Evolutionary conservation across 768 basidiomycete genomes (phyloP).

Genomic region (Rhizopogon vulgaris): DNA sequence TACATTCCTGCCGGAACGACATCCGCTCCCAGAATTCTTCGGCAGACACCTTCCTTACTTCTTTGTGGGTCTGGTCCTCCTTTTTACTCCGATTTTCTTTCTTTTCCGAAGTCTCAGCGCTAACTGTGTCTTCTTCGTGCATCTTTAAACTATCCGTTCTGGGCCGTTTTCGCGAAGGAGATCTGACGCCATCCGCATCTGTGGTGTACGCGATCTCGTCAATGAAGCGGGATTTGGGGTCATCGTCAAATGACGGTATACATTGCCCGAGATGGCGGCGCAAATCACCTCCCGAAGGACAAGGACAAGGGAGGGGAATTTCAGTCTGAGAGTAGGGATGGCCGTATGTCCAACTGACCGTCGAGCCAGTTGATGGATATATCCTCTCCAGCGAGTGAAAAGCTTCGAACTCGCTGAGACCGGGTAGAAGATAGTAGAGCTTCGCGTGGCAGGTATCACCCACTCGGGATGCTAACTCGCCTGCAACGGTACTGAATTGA

Average conservation of each 20-base stretch:
- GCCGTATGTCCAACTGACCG: conserved; percentile 60
- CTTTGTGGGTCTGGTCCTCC: conserved; percentile 41
- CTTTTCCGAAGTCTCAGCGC: conserved; percentile 20
- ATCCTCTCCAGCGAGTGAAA: conserved; percentile 43
- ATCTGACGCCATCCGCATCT: conserved; percentile 50
- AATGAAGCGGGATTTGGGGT: conserved; percentile 91
- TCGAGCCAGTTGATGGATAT: conserved; percentile 14
- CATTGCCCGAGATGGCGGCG: conserved; percentile 49
- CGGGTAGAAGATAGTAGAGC: conserved; percentile 65
- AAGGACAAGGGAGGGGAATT: conserved; percentile 39
- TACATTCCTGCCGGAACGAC: conserved; percentile 93
- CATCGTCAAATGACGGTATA: conserved; percentile 93
- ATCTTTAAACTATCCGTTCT: conserved; percentile 21
- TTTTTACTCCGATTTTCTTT: conserved; percentile 15
- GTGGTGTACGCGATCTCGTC: conserved; percentile 81
- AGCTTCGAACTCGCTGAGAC: conserved; percentile 64
- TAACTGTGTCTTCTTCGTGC: conserved; percentile 19
- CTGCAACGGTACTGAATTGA: conserved; percentile 53
- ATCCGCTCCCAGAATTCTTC: conserved; percentile 98
- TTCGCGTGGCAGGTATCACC: conserved; percentile 7
- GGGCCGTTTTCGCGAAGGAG: conserved; percentile 56
- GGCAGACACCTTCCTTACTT: conserved; percentile 50
- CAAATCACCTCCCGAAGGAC: conserved; percentile 36
- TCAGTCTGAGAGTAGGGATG: conserved; percentile 61
- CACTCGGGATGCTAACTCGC: conserved; percentile 25